A percentile compares a stretch with the other conserved stretches of the same genome.
Evolutionary conservation across 225 moss, liverwort and hornwort species (phyloP).

Genomic region (Sphagnum contortum): DNA sequence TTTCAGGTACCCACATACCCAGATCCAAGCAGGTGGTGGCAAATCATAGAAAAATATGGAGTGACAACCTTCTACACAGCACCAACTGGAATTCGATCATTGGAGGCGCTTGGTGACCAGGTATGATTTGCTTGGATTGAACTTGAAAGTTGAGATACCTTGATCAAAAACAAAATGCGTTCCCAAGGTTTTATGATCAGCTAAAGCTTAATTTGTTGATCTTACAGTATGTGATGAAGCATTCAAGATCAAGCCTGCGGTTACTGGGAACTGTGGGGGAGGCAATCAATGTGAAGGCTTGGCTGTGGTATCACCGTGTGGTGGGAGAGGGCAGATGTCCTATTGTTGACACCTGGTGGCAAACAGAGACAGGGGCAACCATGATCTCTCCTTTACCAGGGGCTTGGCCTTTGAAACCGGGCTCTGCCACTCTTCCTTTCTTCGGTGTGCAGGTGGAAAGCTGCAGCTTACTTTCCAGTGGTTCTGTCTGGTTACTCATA

Average conservation of each 20-base stretch:
- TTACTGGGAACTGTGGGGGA: conserved; percentile 41
- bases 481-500: not conserved
- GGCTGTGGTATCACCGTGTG: conserved; percentile 36
- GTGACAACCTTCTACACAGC: conserved; percentile 38
- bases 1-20: conserved; percentile 33
- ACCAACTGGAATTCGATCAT: conserved; percentile 42
- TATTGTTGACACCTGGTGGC: conserved; percentile 47
- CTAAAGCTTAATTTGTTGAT: not conserved
- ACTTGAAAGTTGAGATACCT: not conserved
- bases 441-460: conserved; percentile 34
- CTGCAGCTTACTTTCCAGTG: not conserved
- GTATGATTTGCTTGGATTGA: not conserved
- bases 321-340: conserved; percentile 37
- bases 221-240: conserved; percentile 18
- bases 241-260: conserved; percentile 27
- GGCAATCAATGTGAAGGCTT: conserved; percentile 33
- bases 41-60: conserved; percentile 32
- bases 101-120: conserved; percentile 25
- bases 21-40: conserved; percentile 39
- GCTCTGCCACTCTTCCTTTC: conserved; percentile 39
- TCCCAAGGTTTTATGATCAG: too few species aligned
- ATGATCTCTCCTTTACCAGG: conserved; percentile 38
- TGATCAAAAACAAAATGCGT: not conserved
- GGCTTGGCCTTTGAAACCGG: conserved; percentile 49
- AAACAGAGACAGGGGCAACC: conserved; percentile 41